Evolutionary conservation across 2,329 filamentous ascomycete genomes (phyloP), one percentile per base, ranked within the genome.

Genomic region (Fusarium burgessii): DNA sequence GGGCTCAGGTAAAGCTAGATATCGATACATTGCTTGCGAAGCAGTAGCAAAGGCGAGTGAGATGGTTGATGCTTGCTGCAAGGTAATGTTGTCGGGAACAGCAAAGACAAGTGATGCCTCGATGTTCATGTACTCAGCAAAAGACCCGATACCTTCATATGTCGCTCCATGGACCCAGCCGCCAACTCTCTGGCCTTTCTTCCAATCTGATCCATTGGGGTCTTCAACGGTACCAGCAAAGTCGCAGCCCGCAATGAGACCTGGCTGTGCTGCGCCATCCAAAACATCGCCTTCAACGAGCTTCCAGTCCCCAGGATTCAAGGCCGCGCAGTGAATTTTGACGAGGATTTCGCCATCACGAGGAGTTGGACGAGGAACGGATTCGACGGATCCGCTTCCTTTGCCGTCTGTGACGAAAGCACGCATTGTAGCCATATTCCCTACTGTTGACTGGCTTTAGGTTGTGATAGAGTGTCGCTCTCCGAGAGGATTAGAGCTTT

Each of bases 251-350:
- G 25, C 52, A 11, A 66, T 52, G 7, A 66, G 45, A 6, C 61
- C 61, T 3, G 29, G 9, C 1, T 15, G 13, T 15, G 40, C 35
- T 41, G 45, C 14, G 5, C 58, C 58, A 9, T 12, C 35, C 6
- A 60, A 9, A 0, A 66, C 54, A 10, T 43, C 35, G 1, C 62
- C 62, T 32, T 66, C n/a, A 2, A 66, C 62, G 0, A 66, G 45
- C 12, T 60, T 66, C 62, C 62, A 66, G 15, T 66, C 62, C 25
- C 45, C 62, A 2, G 62, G 62, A 3, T 66, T 66, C 2, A 66
- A 4, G 6, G 61, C 62, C 7, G 20, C 45, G 7, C 46, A 66
- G 27, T 60, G 29, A 14, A 66, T 18, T 12, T 50, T 52, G 29
- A 66, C 14, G 5, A 66, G 62, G 25, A 66, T 47, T 3, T 66